Percentiles rank a stretch among this genome's conserved stretches.
Conservation (phyloP, 768 basidiomycete species). For the Boletellus ananiceps region DNA sequence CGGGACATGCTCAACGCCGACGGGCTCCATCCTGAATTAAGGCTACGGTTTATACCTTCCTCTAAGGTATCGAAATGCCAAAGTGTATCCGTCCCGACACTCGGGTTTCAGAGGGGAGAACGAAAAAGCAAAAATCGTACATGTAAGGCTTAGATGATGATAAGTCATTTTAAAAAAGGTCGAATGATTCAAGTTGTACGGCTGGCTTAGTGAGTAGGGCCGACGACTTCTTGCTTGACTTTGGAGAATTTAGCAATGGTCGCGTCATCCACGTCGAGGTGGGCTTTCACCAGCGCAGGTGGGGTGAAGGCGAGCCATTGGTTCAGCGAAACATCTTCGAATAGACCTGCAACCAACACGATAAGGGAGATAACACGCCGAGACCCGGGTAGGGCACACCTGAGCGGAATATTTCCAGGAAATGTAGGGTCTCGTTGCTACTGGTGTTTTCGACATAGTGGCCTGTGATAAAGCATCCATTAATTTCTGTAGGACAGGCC, state of each 20-base stretch:
- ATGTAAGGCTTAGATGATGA: not conserved
- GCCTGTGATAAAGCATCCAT: conserved; percentile 30
- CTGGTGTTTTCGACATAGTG: conserved; percentile 69
- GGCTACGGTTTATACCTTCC: not conserved
- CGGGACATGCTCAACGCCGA: not conserved
- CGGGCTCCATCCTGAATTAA: not conserved
- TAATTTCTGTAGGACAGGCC: not conserved
- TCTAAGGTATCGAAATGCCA: not conserved
- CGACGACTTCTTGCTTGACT: conserved; percentile 48
- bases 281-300: conserved; percentile 54
- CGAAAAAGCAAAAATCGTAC: not conserved
- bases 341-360: conserved; percentile 32
- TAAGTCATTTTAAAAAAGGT: not conserved
- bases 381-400: conserved; percentile 26
- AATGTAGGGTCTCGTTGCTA: conserved; percentile 52
- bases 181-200: not conserved
- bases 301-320: conserved; percentile 64
- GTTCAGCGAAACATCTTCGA: conserved; percentile 53
- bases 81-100: no score
- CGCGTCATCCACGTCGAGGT: conserved; percentile 52
- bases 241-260: conserved; percentile 46
- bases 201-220: conserved; percentile 13
- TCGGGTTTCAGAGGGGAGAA: not conserved
- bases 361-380: not conserved
- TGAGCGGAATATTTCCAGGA: conserved; percentile 60